These are phyloP conservation scores for Nitzschia palea DNA, from an alignment of 108 stramenopile genomes.

Conservation along the genomic window DNA sequence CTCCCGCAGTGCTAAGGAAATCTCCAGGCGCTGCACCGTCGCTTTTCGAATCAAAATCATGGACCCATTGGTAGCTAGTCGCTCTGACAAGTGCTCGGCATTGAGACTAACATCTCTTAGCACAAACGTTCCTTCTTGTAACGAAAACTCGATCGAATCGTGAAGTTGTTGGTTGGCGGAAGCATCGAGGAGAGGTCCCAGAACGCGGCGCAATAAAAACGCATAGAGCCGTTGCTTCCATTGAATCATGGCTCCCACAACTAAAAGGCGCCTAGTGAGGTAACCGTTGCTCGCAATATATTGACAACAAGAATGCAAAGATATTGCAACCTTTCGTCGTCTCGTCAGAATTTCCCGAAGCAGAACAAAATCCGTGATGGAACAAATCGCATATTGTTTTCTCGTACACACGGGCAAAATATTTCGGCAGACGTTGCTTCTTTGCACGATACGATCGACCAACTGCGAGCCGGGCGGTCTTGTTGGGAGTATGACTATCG, in stretches of 20 bases:
- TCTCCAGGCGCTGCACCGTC: slow-evolving; percentile 27
- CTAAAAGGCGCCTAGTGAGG: no score
- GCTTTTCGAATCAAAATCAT: slow-evolving; percentile 32
- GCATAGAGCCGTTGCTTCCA: slow-evolving; percentile 79
- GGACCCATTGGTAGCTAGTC: slow-evolving; percentile 10
- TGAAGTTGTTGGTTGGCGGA: slow-evolving; percentile 54
- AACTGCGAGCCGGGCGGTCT: no score
- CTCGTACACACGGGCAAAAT: no score
- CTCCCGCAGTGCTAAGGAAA: slow-evolving; percentile 36
- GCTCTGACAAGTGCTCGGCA: slow-evolving; percentile 46
- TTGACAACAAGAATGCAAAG: no score
- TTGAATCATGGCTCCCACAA: slow-evolving; percentile 39
- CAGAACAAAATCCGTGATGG: no score
- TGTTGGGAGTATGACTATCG: no score
- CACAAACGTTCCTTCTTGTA: slow-evolving; percentile 61
- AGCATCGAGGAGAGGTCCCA: slow-evolving; percentile 65
- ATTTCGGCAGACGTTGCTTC: no score
- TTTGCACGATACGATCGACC: no score
- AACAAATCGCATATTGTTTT: no score
- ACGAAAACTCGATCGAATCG: slow-evolving; percentile 63
- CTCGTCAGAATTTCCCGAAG: no score
- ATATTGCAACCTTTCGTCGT: no score
- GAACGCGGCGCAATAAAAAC: slow-evolving; percentile 65
- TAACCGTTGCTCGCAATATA: no score
- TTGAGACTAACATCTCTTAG: slow-evolving; percentile 62